These are phyloP conservation scores for Penicillium ochrochloron DNA, from an alignment of 495 filamentous ascomycete species.

Conservation along the genomic window DNA sequence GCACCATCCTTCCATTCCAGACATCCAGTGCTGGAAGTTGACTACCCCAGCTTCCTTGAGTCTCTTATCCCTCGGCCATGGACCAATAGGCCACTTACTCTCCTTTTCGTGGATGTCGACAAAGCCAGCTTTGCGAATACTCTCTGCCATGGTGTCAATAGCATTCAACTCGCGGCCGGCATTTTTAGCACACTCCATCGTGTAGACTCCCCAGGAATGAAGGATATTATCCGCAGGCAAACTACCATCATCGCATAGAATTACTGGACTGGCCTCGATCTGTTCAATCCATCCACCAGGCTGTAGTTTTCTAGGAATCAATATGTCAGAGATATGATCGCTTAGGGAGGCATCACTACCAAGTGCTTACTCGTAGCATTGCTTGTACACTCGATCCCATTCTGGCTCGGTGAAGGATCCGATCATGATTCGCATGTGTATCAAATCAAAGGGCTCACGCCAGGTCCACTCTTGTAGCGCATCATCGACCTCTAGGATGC, in stretches of 20 bases:
- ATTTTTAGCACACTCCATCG: constrained; percentile 11
- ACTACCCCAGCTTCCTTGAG: constrained; percentile 10
- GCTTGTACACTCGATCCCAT: constrained; percentile 17
- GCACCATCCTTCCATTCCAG: constrained; percentile 15
- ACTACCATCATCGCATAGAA: constrained; percentile 47
- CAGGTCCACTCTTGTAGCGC: constrained; percentile 34
- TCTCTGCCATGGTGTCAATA: constrained; percentile 17
- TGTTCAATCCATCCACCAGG: constrained; percentile 60
- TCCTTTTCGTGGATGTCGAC: constrained; percentile 25
- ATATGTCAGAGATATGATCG: neutral
- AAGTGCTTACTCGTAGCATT: constrained; percentile 30
- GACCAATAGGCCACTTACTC: constrained; percentile 15
- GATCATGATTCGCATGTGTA: constrained; percentile 32
- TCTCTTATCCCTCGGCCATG: constrained; percentile 12
- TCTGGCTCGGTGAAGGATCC: constrained; percentile 1
- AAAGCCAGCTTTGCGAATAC: constrained; percentile 39
- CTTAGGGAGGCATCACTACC: neutral
- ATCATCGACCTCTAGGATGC: constrained; percentile 36
- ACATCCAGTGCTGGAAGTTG: constrained; percentile 15
- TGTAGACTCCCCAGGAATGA: constrained; percentile 15
- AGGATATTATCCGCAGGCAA: constrained; percentile 35
- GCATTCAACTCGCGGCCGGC: constrained; percentile 11
- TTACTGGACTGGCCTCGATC: constrained; percentile 45
- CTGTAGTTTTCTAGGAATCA: constrained; percentile 24
- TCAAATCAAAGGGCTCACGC: constrained; percentile 31